Evolutionary conservation across 179 eudicot genomes (phyloP).

Genomic region (Actinidia chinensis): DNA sequence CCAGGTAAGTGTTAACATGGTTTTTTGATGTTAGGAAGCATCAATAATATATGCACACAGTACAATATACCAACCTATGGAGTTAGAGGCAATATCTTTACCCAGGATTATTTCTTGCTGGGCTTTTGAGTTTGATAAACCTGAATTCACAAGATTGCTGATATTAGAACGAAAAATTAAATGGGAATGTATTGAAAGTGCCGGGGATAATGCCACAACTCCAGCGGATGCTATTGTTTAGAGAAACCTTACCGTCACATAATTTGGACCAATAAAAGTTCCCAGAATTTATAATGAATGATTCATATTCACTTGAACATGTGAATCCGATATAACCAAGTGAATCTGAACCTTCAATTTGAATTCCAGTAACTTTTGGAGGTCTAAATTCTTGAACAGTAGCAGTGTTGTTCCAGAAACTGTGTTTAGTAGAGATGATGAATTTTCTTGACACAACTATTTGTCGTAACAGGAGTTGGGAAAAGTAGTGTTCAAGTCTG

Average conservation of each 20-base stretch:
- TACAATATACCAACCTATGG: constrained; percentile 6
- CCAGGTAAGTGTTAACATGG: constrained; percentile 49
- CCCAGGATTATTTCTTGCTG: background rate
- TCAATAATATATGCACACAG: background rate
- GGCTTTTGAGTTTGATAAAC: background rate
- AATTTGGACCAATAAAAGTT: no score
- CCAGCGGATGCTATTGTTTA: background rate
- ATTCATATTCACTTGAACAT: no score
- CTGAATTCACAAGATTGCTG: no score
- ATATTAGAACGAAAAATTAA: no score
- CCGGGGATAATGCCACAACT: constrained; percentile 9
- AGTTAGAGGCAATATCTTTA: constrained; percentile 5
- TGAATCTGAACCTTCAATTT: no score
- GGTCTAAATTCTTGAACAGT: no score
- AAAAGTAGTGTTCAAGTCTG: constrained; percentile 46
- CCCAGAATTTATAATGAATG: no score
- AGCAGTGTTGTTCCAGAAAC: background rate
- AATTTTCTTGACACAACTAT: constrained; percentile 15
- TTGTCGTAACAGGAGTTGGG: constrained; percentile 43
- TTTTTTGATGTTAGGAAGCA: background rate
- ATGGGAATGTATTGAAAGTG: background rate
- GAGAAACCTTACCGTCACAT: no score
- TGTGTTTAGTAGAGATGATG: background rate
- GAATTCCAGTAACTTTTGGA: no score
- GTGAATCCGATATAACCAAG: no score